Evolutionary conservation across 129 eudicot species (phyloP), one percentile per base, ranked within the genome.

Genomic region (Saposhnikovia divaricata): DNA sequence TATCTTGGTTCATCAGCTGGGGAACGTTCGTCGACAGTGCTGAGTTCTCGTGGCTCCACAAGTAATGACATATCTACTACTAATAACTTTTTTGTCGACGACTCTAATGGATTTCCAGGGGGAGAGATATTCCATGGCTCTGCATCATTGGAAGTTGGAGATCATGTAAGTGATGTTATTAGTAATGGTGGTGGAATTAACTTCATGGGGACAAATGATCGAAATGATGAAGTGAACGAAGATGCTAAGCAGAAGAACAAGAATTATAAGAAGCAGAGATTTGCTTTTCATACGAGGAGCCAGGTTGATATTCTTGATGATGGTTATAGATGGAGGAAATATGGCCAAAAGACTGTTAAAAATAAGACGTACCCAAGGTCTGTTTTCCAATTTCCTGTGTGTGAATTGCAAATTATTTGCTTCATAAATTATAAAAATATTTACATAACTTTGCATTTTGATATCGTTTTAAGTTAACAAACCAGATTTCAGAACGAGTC

Each of bases 321-420:
- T 84, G 92, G 92, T 2, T 88, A 88, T 83, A 79, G 91, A 13
- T 88, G 91, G 91, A 83, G 91, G 45, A 88, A 88, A 42, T 88
- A 88, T 68, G 91, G 91, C 23, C 91, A 88, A 51, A 88, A 88
- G 77, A 82, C 82, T 61, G 89, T 88, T 18, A 88, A 88, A 76
- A 80, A 84, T 74, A 88, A 88, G 78, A 66, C 80, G 45, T 83
- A 79, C 45, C 92, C 89, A 16, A 88, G 92, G 89, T 88, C 3
- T 40, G 85, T 74, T 12, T 48, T 48, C 10, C 10, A 0, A 4
- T 15, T 48, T 48, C 55, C 15, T 48, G 2, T 34, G 37, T 34
- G 37, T 34, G 37, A 34, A 34, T 14, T 48, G 55, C 55, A 48
- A 48, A 18, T 51, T 16, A 16, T 16, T 34, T 34, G 37, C 37